Evolutionary conservation across 2,329 filamentous ascomycete genomes (phyloP).

Genomic region (Apiospora pterosperma): DNA sequence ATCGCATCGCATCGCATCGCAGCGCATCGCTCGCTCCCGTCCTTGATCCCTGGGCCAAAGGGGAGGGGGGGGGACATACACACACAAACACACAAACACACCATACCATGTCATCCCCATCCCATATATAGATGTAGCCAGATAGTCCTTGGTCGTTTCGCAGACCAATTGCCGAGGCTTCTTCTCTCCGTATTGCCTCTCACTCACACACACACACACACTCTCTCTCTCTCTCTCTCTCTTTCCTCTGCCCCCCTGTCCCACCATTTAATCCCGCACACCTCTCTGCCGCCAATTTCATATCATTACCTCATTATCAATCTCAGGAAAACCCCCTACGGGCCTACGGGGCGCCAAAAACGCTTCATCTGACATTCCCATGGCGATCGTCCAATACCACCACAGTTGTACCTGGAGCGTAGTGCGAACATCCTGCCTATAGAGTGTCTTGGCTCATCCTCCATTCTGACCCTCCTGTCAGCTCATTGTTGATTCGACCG

Average conservation of each 20-base stretch:
- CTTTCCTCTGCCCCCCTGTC: not conserved
- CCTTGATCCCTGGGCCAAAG: no score
- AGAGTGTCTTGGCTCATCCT: not conserved
- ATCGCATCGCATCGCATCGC: not conserved
- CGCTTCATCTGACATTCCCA: not conserved
- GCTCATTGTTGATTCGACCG: slow-evolving; percentile 1
- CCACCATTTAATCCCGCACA: not conserved
- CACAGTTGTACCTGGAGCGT: not conserved
- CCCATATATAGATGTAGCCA: not conserved
- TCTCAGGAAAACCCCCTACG: not conserved
- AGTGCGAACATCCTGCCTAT: not conserved
- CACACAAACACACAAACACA: no score
- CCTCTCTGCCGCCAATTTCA: not conserved
- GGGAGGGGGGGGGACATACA: no score
- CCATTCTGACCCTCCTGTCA: not conserved
- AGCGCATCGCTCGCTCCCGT: not conserved
- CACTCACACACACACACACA: not conserved
- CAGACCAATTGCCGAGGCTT: not conserved
- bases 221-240: not conserved
- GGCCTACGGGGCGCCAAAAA: not conserved
- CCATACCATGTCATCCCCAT: no score
- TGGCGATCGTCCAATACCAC: not conserved
- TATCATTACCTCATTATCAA: not conserved
- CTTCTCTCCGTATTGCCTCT: not conserved
- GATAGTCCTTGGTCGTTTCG: not conserved